Percentiles rank a stretch among this genome's conserved stretches.
Conservation (phyloP, 2,329 filamentous ascomycete species). For the Colletotrichum destructivum region DNA sequence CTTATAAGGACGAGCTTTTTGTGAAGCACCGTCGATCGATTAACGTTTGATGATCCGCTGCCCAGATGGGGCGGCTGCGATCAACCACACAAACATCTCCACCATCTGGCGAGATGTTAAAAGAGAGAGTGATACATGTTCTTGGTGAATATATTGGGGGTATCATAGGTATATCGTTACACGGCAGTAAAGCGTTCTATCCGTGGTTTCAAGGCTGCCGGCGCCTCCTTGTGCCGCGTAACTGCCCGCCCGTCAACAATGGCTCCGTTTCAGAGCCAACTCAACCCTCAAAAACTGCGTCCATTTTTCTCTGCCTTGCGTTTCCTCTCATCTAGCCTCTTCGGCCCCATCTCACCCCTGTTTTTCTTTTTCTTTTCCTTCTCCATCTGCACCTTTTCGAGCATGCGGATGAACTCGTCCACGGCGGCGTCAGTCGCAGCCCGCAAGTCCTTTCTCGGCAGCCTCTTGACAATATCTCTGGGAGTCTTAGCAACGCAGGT, state of each 20-base stretch:
- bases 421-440: conserved; percentile 6
- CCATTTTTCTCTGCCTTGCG: not conserved
- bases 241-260: too few relatives aligned
- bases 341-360: not conserved
- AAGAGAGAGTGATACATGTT: not conserved
- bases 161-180: conserved; percentile 8
- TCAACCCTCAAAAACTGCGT: not conserved
- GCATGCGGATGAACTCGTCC: not conserved
- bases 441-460: not conserved
- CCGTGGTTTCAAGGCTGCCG: too few relatives aligned
- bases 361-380: not conserved
- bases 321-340: not conserved
- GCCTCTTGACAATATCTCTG: conserved; percentile 4
- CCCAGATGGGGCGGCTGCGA: too few relatives aligned
- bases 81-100: not conserved
- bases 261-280: not conserved
- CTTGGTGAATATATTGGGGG: not conserved
- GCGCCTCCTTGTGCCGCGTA: not conserved
- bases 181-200: not conserved
- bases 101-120: not conserved
- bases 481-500: not conserved
- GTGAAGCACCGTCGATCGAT: not conserved
- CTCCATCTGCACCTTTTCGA: not conserved
- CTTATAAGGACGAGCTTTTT: not conserved
- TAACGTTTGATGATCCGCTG: not conserved